A percentile compares a stretch with the other conserved stretches of the same genome.
These are phyloP conservation scores for Grammothele lineata DNA, from an alignment of 768 basidiomycete genomes.

Conservation along the genomic window DNA sequence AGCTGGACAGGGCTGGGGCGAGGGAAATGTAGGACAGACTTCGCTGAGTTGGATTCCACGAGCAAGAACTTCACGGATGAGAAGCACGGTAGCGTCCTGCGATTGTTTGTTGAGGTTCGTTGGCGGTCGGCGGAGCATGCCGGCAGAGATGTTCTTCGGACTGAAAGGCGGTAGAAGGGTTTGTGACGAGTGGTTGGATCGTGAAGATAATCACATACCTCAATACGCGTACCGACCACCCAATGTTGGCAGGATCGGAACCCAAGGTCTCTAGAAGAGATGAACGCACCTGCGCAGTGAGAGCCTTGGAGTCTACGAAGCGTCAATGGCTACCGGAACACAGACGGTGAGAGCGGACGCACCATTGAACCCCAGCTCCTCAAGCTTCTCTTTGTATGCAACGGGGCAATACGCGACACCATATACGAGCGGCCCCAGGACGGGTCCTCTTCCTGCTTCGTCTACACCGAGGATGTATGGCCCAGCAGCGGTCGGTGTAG, in stretches of 20 bases:
- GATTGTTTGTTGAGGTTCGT: slow-evolving; percentile 85
- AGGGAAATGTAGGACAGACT: slow-evolving; percentile 33
- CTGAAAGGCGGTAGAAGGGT: slow-evolving; percentile 35
- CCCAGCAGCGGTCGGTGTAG: slow-evolving; percentile 60
- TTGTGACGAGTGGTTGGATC: background rate
- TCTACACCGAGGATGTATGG: slow-evolving; percentile 98
- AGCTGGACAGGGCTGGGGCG: background rate
- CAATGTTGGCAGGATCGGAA: slow-evolving; percentile 67
- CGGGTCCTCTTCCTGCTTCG: slow-evolving; percentile 95
- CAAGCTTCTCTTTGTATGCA: slow-evolving; percentile 68
- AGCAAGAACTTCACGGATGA: slow-evolving; percentile 84
- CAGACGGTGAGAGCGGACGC: slow-evolving; percentile 8
- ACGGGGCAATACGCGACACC: slow-evolving; percentile 91
- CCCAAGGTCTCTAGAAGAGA: slow-evolving; percentile 62
- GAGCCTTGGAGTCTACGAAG: slow-evolving; percentile 84
- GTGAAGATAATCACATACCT: slow-evolving; percentile 35
- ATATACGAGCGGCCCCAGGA: slow-evolving; percentile 93
- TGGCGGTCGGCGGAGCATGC: slow-evolving; percentile 85
- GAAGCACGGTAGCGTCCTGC: slow-evolving; percentile 82
- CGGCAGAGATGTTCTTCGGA: slow-evolving; percentile 85
- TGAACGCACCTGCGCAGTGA: slow-evolving; percentile 68
- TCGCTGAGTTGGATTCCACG: slow-evolving; percentile 77
- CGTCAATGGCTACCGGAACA: background rate
- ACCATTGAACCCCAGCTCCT: slow-evolving; percentile 90
- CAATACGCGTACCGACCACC: slow-evolving; percentile 79